Conservation (phyloP, 768 basidiomycete genomes). For the Trametes sanguinea region DNA sequence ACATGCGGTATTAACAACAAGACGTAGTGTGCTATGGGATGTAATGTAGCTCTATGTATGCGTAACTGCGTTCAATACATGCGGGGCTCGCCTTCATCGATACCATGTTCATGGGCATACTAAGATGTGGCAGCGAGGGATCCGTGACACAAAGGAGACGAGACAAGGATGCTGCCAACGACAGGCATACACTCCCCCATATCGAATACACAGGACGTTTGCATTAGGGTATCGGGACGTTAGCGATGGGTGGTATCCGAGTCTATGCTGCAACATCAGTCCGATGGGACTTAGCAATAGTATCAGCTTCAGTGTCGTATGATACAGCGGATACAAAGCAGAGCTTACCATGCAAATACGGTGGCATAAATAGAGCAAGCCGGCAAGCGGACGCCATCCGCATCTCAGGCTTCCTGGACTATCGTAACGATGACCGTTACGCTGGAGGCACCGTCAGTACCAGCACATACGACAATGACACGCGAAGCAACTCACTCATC, state of each 20-base stretch:
- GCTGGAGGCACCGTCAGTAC: slow-evolving; percentile 39
- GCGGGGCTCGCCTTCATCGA: background rate
- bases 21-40: background rate
- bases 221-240: slow-evolving; percentile 11
- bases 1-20: background rate
- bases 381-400: background rate
- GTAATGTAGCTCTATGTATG: slow-evolving; percentile 3
- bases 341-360: background rate
- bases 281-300: background rate
- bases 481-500: slow-evolving; percentile 62
- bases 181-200: background rate
- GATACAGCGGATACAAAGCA: too few species aligned
- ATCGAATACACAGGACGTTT: slow-evolving; percentile 2
- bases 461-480: background rate
- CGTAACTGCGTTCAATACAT: slow-evolving; percentile 6
- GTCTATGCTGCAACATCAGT: background rate
- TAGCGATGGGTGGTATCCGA: slow-evolving; percentile 4
- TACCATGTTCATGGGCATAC: too few species aligned
- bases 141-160: too few species aligned
- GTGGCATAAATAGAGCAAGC: background rate
- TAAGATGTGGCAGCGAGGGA: too few species aligned
- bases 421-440: slow-evolving; percentile 72
- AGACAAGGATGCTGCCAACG: background rate
- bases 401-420: slow-evolving; percentile 60
- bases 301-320: too few species aligned